phyloP scores from a whole-genome alignment of 768 basidiomycete species.

The Amanita jacksonii region DNA sequence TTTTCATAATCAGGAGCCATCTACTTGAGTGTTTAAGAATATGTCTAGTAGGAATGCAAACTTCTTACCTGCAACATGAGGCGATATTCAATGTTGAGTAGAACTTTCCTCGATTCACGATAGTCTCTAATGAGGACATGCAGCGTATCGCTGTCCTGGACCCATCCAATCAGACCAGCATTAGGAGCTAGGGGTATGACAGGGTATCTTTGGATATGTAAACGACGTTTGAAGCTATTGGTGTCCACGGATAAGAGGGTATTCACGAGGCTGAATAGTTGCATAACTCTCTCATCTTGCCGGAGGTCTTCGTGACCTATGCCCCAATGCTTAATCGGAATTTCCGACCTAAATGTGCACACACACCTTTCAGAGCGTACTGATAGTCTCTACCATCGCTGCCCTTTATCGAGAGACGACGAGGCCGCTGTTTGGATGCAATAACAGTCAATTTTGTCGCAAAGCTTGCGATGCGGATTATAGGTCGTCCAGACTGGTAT shows the following conservation, averaged over 20 bases:
- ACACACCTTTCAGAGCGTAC: slow-evolving; percentile 78
- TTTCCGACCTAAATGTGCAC: not conserved
- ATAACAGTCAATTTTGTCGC: slow-evolving; percentile 88
- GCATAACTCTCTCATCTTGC: slow-evolving; percentile 99
- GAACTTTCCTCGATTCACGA: slow-evolving; percentile 90
- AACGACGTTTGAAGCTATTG: slow-evolving; percentile 89
- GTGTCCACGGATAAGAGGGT: slow-evolving; percentile 89
- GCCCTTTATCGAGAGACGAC: slow-evolving; percentile 78
- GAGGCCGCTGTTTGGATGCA: slow-evolving; percentile 92
- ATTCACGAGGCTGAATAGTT: slow-evolving; percentile 95
- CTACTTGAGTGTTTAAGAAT: slow-evolving; percentile 29
- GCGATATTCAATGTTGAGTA: slow-evolving; percentile 97
- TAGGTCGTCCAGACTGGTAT: slow-evolving; percentile 80
- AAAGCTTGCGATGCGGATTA: slow-evolving; percentile 79
- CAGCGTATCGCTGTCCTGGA: slow-evolving; percentile 89
- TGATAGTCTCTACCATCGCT: slow-evolving; percentile 91
- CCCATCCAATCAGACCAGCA: slow-evolving; percentile 92
- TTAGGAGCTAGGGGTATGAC: slow-evolving; percentile 95
- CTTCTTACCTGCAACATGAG: slow-evolving; percentile 87
- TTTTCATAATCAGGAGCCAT: slow-evolving; percentile 99
- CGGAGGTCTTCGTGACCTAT: slow-evolving; percentile 96
- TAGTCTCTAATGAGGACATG: slow-evolving; percentile 96
- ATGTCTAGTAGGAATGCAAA: not conserved
- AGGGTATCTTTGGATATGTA: slow-evolving; percentile 88
- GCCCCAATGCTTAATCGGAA: slow-evolving; percentile 2